These are phyloP conservation scores for Hysterium pulicare DNA, from an alignment of 2,329 filamentous ascomycete genomes.

Conservation along the genomic window DNA sequence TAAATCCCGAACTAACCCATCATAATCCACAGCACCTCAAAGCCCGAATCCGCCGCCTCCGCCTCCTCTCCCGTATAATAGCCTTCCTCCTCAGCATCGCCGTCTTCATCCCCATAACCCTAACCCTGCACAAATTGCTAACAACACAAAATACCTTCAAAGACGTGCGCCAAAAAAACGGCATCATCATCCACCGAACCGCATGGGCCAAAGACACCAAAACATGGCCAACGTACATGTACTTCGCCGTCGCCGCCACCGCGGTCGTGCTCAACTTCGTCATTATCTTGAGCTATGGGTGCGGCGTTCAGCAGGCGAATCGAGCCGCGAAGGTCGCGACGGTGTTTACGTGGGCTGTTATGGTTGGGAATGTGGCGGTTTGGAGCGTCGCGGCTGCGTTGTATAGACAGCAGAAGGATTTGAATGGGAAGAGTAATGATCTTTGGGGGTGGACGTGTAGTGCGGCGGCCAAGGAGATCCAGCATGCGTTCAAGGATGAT, in stretches of 20 bases:
- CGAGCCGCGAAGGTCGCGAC: constrained; percentile 22
- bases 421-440: constrained; percentile 33
- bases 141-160: constrained; percentile 29
- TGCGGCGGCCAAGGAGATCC: constrained; percentile 30
- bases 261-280: constrained; percentile 33
- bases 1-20: neutral
- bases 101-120: constrained; percentile 33
- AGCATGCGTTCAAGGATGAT: constrained; percentile 33
- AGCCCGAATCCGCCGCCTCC: constrained; percentile 36
- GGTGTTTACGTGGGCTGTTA: constrained; percentile 26
- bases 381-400: constrained; percentile 34
- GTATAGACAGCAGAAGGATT: constrained; percentile 37
- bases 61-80: constrained; percentile 34
- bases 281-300: constrained; percentile 33
- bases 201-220: constrained; percentile 38
- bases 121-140: constrained; percentile 40
- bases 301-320: constrained; percentile 33
- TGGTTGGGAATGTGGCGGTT: constrained; percentile 32
- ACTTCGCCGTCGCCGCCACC: constrained; percentile 30
- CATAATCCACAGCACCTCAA: constrained; percentile 28
- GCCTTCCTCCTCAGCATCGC: constrained; percentile 32
- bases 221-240: constrained; percentile 41
- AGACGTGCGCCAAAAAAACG: constrained; percentile 12
- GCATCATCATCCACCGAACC: constrained; percentile 27
- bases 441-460: constrained; percentile 44